A percentile compares a stretch with the other conserved stretches of the same genome.
Conservation (phyloP, 805 yeast genomes). For the Saccharomycopsis fodiens region DNA sequence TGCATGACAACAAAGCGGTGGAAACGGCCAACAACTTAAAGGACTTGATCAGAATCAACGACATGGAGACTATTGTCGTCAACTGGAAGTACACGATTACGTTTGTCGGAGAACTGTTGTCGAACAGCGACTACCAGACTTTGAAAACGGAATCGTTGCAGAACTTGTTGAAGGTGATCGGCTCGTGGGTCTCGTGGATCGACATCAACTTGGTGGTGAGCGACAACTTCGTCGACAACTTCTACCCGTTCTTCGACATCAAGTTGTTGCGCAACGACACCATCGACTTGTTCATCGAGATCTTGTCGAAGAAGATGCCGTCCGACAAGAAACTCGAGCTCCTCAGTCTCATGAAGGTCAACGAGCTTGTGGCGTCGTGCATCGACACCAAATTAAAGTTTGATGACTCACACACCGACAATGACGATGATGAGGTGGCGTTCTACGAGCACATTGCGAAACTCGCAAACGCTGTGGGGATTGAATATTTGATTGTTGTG, state of each 20-base stretch:
- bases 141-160: conserved; percentile 42
- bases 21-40: conserved; percentile 67
- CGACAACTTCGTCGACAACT: conserved; percentile 45
- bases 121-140: conserved; percentile 30
- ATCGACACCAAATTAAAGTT: conserved; percentile 32
- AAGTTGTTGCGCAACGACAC: conserved; percentile 49
- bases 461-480: conserved; percentile 63
- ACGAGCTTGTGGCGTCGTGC: conserved; percentile 26
- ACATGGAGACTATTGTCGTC: conserved; percentile 55
- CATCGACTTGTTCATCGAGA: conserved; percentile 44
- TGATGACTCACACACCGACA: conserved; percentile 30
- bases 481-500: conserved; percentile 64
- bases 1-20: conserved; percentile 49
- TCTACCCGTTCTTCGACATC: conserved; percentile 50
- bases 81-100: conserved; percentile 67
- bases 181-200: conserved; percentile 89
- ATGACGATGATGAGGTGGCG: conserved; percentile 33
- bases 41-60: conserved; percentile 73
- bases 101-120: conserved; percentile 55
- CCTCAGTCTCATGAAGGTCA: conserved; percentile 54
- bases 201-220: conserved; percentile 69
- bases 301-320: conserved; percentile 52
- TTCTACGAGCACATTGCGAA: conserved; percentile 72
- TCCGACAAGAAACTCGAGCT: conserved; percentile 53
- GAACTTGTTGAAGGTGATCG: conserved; percentile 57